Conservation (phyloP, 1,284 basidiomycete genomes). For the Stygiomarasmius scandens region DNA sequence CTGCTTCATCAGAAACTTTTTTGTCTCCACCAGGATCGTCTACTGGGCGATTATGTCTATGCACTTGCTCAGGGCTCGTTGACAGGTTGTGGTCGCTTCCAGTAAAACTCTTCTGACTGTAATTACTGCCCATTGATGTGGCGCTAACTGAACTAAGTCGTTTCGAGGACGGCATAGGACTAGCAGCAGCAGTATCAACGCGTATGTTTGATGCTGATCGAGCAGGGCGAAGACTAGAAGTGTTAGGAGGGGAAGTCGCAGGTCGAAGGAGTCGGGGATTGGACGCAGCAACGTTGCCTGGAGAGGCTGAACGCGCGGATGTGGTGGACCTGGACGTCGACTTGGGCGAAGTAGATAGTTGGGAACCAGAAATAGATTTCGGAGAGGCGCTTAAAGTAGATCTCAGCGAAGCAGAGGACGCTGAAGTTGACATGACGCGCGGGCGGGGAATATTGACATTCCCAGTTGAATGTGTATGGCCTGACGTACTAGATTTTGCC, state of each 20-base stretch:
- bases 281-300: not conserved
- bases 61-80: not conserved
- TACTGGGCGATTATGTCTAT: not conserved
- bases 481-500: not conserved
- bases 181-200: not conserved
- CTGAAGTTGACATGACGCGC: not conserved
- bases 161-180: not conserved
- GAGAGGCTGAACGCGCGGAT: not conserved
- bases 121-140: not conserved
- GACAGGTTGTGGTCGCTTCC: not conserved
- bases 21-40: not conserved
- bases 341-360: not conserved
- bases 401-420: not conserved
- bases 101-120: not conserved
- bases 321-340: not conserved
- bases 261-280: not conserved
- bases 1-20: not conserved
- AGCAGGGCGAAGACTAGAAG: not conserved
- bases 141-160: not conserved
- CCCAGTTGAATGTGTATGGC: not conserved
- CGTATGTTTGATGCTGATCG: not conserved
- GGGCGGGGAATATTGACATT: not conserved
- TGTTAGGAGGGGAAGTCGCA: not conserved
- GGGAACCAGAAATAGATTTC: not conserved
- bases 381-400: not conserved